phyloP scores from a whole-genome alignment of 495 filamentous ascomycete genomes.

The Jackrogersella multiformis region DNA sequence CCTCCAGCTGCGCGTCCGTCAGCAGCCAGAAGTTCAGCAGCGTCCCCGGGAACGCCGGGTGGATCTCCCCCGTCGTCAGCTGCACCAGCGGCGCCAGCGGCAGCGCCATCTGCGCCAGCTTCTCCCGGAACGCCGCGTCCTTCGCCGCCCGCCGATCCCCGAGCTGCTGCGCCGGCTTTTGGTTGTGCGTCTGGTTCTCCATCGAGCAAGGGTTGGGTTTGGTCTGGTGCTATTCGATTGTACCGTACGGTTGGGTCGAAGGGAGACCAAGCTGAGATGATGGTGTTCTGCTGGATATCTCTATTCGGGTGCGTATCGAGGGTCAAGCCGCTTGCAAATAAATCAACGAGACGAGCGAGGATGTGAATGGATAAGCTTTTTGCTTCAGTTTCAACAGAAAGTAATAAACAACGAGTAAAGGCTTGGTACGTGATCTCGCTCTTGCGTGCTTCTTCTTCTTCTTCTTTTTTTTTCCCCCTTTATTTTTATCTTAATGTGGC shows the following conservation, averaged over 20 bases:
- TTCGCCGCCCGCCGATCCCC: slow-evolving; percentile 45
- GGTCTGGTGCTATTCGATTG: background rate
- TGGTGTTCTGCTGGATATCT: background rate
- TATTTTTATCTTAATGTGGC: slow-evolving; percentile 16
- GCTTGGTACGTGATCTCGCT: slow-evolving; percentile 1
- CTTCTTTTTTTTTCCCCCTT: background rate
- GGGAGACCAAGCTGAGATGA: no score
- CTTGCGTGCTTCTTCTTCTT: slow-evolving; percentile 3
- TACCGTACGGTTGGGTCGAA: no score
- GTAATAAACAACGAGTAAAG: slow-evolving; percentile 18
- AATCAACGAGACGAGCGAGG: background rate
- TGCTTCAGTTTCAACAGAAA: background rate
- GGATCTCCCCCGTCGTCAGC: slow-evolving; percentile 65
- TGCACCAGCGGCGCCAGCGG: slow-evolving; percentile 66
- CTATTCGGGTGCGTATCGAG: background rate
- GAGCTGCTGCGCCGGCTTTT: slow-evolving; percentile 24
- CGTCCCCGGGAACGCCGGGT: slow-evolving; percentile 72
- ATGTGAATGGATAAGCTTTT: background rate
- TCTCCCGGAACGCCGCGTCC: slow-evolving; percentile 51
- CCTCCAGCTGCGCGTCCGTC: slow-evolving; percentile 73
- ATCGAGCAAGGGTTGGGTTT: slow-evolving; percentile 8
- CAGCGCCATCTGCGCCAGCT: slow-evolving; percentile 59
- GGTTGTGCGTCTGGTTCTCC: slow-evolving; percentile 36
- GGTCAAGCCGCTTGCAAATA: background rate
- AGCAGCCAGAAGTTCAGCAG: slow-evolving; percentile 79